Base-by-base conservation (phyloP, 1,284 basidiomycete species). In the Rhizoctonia solani region DNA sequence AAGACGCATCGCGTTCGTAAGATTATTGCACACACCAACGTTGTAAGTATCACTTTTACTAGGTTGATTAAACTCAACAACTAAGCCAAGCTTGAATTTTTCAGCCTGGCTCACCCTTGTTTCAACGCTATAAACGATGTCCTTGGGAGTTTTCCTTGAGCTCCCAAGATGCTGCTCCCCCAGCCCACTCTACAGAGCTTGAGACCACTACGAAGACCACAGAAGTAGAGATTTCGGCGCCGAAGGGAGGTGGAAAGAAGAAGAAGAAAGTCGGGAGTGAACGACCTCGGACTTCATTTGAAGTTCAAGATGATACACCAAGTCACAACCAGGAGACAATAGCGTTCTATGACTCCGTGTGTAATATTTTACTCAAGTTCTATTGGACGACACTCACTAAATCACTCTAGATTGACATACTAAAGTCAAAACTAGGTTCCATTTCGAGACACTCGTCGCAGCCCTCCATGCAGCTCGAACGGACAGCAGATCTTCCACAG, bases 111-210 rank as follows among this genome's bases (percentile, higher is more conserved):
- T 88, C 92, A 0, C 88, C 92, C 0, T 77, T 92, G 42, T 95
- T 95, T 74, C 93, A 95, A 74, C 83, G 88, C 21, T 93, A 94
- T 74, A 91, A 93, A 73, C 87, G 92, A 19, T 95, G 93, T 76
- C 89, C 88, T 39, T 95, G 93, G 93, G 85, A 88, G 72, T 83
- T 95, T 32, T 85, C 88, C 74, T 87, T 85, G 8, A 80, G 77
- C 66, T 85, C 87, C 29, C 88, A 90, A 77, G 89, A 92, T 68
- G 86, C 90, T 66, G 87, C 90, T 29, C 27, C 59, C 69, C 30
- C 29, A 4, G 25, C 52, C 4, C 58, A 61, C 13, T 58, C 50
- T 29, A 49, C 41, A 25, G 42, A 71, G 55, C 54, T 44, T 34
- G 54, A 39, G 13, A 69, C 55, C n/a, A 42, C 54, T 52, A 37